Evolutionary conservation across 2,329 filamentous ascomycete genomes (phyloP), one percentile per base, ranked within the genome.

Genomic region (Colletotrichum tamarilloi): DNA sequence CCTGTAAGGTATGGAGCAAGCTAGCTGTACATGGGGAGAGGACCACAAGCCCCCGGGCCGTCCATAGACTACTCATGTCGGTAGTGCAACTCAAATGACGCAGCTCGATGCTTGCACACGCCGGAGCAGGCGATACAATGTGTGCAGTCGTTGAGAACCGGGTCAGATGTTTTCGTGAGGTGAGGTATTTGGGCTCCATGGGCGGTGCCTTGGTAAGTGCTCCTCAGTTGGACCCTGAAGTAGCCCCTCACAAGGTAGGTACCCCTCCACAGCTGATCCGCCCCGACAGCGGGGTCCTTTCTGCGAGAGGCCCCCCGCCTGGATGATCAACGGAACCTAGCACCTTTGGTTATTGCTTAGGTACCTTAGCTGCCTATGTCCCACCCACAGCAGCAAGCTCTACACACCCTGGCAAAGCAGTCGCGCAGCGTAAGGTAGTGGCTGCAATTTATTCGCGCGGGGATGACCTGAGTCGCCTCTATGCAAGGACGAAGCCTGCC

Each of bases 401-500:
- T 28, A 28, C 42, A 22, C 42, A 49, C 42, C 42, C 42, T 49
- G 19, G 8, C 16, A n/a, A n/a, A 49, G 16, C 60, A 60, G 32
- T 64, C 70, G 14, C 38, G 38, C 38, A 42, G 38, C 6, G 16
- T 32, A 32, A 32, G 30, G 9, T 7, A 42, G 38, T 42, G 38
- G 53, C 68, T 64, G 59, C 59, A 56, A 38, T 14, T 28, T 49
- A 65, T 11, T 67, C n/a, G 49, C 67, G 30, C 60, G 49, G 60
- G 71, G 71, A 73, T 73, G 56, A 35, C 60, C 55, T 70, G 60
- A 65, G 19, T 57, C 70, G 67, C 57, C 16, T 63, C 28, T n/a
- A 56, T 62, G 71, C 71, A 62, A 57, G 56, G 46, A 57, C 35
- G 22, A 62, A 58, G 49, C 67, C 53, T 62, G 55, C 62, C 35